Percentiles rank a stretch among this genome's conserved stretches.
These are phyloP conservation scores for Neurospora hispaniola DNA, from an alignment of 495 filamentous ascomycete species.

Conservation along the genomic window DNA sequence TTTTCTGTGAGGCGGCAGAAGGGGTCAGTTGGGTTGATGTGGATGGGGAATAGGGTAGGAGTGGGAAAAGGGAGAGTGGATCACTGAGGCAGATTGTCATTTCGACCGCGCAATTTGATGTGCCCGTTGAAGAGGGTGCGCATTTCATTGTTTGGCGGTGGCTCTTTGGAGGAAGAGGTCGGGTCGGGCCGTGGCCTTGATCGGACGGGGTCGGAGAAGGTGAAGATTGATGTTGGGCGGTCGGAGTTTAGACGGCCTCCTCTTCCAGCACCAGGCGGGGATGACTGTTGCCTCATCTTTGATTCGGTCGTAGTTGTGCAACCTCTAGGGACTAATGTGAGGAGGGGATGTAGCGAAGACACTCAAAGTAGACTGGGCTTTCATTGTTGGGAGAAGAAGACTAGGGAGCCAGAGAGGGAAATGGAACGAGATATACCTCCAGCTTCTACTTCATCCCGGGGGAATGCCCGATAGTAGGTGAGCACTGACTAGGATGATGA, in stretches of 20 bases:
- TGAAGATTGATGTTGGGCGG: background rate
- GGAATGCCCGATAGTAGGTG: background rate
- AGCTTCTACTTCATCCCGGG: background rate
- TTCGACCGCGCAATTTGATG: constrained; percentile 24
- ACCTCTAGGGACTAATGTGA: background rate
- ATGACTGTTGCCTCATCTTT: background rate
- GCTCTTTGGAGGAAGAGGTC: background rate
- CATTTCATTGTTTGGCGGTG: constrained; percentile 3
- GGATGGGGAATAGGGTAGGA: background rate
- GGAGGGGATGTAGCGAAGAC: background rate
- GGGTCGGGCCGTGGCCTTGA: background rate
- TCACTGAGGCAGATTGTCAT: constrained; percentile 27
- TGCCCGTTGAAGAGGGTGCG: constrained; percentile 4
- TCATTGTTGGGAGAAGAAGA: background rate
- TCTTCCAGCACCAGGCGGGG: background rate
- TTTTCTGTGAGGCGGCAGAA: constrained; percentile 1
- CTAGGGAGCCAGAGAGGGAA: background rate
- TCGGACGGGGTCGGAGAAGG: background rate
- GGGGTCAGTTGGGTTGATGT: background rate
- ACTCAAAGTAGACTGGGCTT: background rate
- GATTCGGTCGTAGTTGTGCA: background rate
- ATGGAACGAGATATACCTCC: background rate
- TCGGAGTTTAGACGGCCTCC: background rate
- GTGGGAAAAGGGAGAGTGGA: background rate
- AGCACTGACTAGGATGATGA: background rate